phyloP scores from a whole-genome alignment of 805 yeast species.

The Spathaspora sp. region DNA sequence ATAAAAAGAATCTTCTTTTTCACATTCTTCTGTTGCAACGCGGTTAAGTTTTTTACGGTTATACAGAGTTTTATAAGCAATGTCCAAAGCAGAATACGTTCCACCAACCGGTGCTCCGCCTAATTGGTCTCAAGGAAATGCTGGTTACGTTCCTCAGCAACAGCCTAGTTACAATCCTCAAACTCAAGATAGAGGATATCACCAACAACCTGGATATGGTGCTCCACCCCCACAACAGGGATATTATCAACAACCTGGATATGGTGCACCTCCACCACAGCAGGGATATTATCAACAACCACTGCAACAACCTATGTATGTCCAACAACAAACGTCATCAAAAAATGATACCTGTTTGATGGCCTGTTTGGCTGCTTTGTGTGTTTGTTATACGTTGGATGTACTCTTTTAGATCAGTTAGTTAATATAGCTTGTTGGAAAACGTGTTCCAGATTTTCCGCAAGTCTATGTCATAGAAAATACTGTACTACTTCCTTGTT shows the following conservation, averaged over 20 bases:
- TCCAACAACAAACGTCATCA: conserved; percentile 26
- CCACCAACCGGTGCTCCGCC: conserved; percentile 31
- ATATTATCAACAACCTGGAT: conserved; percentile 16
- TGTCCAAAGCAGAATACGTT: conserved; percentile 12
- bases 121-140: conserved; percentile 15
- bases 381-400: conserved; percentile 38
- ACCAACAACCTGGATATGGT: conserved; percentile 8
- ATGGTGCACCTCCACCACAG: conserved; percentile 15
- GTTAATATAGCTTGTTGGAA: background rate
- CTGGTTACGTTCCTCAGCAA: conserved; percentile 22
- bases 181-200: conserved; percentile 20
- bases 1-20: background rate
- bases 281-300: conserved; percentile 35
- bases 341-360: conserved; percentile 31
- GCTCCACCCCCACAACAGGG: conserved; percentile 10
- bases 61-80: background rate
- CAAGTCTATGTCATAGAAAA: background rate
- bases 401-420: conserved; percentile 17
- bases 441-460: background rate
- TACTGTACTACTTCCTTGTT: background rate
- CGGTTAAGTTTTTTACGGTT: background rate
- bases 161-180: conserved; percentile 15
- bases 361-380: conserved; percentile 40
- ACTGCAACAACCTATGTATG: conserved; percentile 41
- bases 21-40: too few species aligned